Conservation (phyloP, 257 asterid species). For the Fraxinus americana region DNA sequence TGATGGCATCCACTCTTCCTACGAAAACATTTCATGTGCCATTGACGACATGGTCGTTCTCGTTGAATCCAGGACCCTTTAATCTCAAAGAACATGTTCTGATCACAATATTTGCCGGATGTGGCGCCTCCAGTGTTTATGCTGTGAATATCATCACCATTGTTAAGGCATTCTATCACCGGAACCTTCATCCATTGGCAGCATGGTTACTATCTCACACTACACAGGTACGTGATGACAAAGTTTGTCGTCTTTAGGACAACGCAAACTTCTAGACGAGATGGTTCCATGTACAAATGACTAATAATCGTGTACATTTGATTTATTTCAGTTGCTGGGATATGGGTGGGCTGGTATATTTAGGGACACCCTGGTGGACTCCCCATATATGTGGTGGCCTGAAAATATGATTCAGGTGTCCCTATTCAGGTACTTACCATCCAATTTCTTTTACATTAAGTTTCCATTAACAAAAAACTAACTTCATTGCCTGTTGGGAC, state of each 20-base stretch:
- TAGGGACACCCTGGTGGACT: constrained; percentile 56
- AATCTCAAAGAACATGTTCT: constrained; percentile 69
- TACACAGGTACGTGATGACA: constrained; percentile 50
- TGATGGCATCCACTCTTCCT: constrained; percentile 59
- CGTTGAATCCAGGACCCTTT: constrained; percentile 70
- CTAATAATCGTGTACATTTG: not conserved
- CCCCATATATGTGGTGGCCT: constrained; percentile 92
- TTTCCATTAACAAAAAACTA: not conserved
- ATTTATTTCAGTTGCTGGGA: constrained; percentile 55
- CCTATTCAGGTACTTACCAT: constrained; percentile 49
- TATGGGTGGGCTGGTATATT: constrained; percentile 83
- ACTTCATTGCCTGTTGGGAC: not conserved
- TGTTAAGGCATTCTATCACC: constrained; percentile 59
- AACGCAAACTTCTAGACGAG: not conserved
- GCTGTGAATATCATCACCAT: constrained; percentile 51
- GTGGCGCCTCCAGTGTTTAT: constrained; percentile 54
- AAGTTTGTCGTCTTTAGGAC: too few species aligned
- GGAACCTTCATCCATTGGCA: constrained; percentile 43
- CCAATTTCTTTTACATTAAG: not conserved
- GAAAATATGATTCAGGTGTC: constrained; percentile 57
- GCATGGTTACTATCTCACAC: constrained; percentile 56
- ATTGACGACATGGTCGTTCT: constrained; percentile 38
- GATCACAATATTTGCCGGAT: constrained; percentile 61
- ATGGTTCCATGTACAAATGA: not conserved
- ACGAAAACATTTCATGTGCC: constrained; percentile 39